A percentile compares a stretch with the other conserved stretches of the same genome.
Evolutionary conservation across 768 basidiomycete genomes (phyloP).

Genomic region (Leucogyrophana mollusca): DNA sequence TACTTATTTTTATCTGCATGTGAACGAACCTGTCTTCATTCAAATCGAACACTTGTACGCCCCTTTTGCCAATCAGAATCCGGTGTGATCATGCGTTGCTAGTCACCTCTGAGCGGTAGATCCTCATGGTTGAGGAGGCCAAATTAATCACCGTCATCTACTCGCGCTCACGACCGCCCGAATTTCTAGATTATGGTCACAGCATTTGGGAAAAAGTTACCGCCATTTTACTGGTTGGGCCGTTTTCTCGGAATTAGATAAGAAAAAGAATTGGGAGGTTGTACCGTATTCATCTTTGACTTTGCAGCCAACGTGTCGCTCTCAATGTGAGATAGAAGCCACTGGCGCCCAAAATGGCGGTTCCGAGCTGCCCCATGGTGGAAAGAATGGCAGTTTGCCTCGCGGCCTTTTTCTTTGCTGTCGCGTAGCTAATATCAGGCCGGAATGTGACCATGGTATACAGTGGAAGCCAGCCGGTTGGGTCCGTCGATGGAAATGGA

Average conservation of each 20-base stretch:
- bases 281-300: conserved; percentile 21
- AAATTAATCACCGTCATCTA: conserved; percentile 35
- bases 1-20: conserved; percentile 32
- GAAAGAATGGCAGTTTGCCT: conserved; percentile 67
- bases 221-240: conserved; percentile 19
- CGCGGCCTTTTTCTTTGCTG: conserved; percentile 67
- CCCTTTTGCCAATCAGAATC: conserved; percentile 7
- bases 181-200: conserved; percentile 20
- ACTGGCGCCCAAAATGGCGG: conserved; percentile 40
- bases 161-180: conserved; percentile 15
- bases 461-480: conserved; percentile 84
- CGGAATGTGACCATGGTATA: conserved; percentile 99
- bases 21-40: conserved; percentile 22
- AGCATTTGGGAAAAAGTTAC: conserved; percentile 13
- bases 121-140: conserved; percentile 28
- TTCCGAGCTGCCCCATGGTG: conserved; percentile 47
- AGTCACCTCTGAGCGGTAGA: conserved; percentile 22
- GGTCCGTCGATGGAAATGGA: conserved; percentile 59
- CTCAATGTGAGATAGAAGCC: conserved; percentile 35
- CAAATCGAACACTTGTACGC: conserved; percentile 14
- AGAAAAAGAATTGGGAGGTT: conserved; percentile 31
- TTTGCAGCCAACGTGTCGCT: conserved; percentile 18
- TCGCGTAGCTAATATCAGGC: conserved; percentile 89
- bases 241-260: conserved; percentile 23
- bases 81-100: conserved; percentile 19